Evolutionary conservation across 371 early-diverging fungal species (phyloP).

Genomic region (Coemansia sp.): DNA sequence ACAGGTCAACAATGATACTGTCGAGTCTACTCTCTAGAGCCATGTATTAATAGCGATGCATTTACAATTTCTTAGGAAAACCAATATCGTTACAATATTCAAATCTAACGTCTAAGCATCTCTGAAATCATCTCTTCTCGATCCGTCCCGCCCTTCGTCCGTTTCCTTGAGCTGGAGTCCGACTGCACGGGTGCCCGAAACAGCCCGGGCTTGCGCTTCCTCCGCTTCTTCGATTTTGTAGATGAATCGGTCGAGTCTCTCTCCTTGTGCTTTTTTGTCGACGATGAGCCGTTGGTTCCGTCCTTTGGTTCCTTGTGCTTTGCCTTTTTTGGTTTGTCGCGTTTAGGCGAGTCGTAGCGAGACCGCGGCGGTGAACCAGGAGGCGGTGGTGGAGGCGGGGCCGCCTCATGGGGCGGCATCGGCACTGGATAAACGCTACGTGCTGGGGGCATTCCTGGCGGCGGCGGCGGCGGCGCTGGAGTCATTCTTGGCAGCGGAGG

Average conservation of each 20-base stretch:
- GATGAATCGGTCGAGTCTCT: not conserved
- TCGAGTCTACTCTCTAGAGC: no score
- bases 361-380: not conserved
- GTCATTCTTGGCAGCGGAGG: not conserved
- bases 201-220: slow-evolving; percentile 22
- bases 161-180: not conserved
- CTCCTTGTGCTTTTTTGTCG: not conserved
- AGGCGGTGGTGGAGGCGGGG: not conserved
- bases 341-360: not conserved
- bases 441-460: no score
- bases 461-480: no score
- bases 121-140: slow-evolving; percentile 37
- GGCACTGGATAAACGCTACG: no score
- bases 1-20: no score
- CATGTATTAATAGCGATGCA: not conserved
- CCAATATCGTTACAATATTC: not conserved
- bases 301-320: not conserved
- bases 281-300: not conserved
- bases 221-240: not conserved
- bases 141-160: slow-evolving; percentile 5
- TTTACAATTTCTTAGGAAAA: not conserved
- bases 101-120: slow-evolving; percentile 2
- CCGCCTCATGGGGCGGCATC: no score
- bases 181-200: slow-evolving; percentile 9
- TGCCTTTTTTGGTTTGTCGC: not conserved